Evolutionary conservation across 2,329 filamentous ascomycete species (phyloP), one percentile per base, ranked within the genome.

Genomic region (Diplodia scrobiculata): DNA sequence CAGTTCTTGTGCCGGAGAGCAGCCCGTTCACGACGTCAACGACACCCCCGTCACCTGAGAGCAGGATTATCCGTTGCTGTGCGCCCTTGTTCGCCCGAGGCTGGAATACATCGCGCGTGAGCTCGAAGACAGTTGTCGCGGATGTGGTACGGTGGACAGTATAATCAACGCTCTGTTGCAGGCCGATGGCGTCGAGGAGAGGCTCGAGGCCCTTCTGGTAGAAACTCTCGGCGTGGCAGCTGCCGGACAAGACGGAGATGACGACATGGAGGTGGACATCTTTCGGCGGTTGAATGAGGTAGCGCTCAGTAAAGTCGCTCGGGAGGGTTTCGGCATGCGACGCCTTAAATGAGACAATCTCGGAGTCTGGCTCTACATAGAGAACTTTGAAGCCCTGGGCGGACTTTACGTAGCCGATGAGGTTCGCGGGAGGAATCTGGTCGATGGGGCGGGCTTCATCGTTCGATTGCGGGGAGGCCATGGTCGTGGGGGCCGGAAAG

Each of bases 1-100:
- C 27, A 13, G 72, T 76, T 4, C 68, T 68, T 7, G 72, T 66
- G 66, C 69, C 75, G 54, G 72, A 69, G 3, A 80, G 72, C 0
- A 89, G 81, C 2, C 84, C 85, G 73, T 97, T 96, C 67, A 97
- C 81, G 1, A 95, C 81, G 71, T 98, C 94, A 19, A 92, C 84
- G 1, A 96, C 77, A 5, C 92, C 94, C 14, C 94, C 94, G 75
- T 98, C 94, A 6, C 94, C 94, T 58, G 90, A 94, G 5, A 97
- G 82, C 13, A 98, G 83, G 34, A 97, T 78, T 29, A 97, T 82
- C 0, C 88, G 72, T 2, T 76, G 67, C 0, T 48, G 34, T 2
- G 47, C 67, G 7, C 74, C 74, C 87, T 73, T 65, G 66, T 81
- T 81, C 14, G 86, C 86, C 45, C 74, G 73, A 1, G 80, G 78